Conservation (phyloP, 2,329 filamentous ascomycete species). For the Pezicula neosporulosa region DNA sequence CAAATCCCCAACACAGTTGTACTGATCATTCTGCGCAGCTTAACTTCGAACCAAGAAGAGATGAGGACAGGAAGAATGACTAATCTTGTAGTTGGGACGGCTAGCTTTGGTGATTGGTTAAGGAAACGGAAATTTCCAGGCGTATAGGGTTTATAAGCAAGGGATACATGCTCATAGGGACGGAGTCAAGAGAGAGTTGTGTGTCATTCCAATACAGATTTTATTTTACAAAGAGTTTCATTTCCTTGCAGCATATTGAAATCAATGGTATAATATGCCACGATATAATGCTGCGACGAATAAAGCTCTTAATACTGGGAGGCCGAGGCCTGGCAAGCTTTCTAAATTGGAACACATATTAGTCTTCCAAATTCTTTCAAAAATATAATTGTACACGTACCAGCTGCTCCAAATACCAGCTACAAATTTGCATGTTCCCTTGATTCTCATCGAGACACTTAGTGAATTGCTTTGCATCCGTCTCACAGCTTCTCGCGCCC, state of each 20-base stretch:
- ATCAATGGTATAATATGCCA: too few relatives aligned
- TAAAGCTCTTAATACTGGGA: slow-evolving; percentile 56
- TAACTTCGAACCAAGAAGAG: slow-evolving; percentile 26
- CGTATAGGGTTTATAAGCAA: too few relatives aligned
- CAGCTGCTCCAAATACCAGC: slow-evolving; percentile 97
- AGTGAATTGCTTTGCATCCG: slow-evolving; percentile 81
- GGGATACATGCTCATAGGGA: too few relatives aligned
- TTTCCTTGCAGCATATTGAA: neutral
- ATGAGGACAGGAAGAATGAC: slow-evolving; percentile 13
- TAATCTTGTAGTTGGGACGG: neutral
- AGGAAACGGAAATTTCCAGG: too few relatives aligned
- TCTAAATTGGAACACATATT: slow-evolving; percentile 39
- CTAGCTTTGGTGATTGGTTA: neutral
- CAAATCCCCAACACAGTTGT: neutral
- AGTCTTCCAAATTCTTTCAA: slow-evolving; percentile 14
- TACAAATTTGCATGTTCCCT: slow-evolving; percentile 93
- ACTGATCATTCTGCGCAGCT: slow-evolving; percentile 9
- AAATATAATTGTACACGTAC: slow-evolving; percentile 27
- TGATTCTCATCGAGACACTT: slow-evolving; percentile 95
- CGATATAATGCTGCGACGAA: too few relatives aligned
- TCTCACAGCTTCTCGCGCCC: slow-evolving; percentile 67
- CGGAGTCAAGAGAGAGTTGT: too few relatives aligned
- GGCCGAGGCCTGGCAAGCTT: slow-evolving; percentile 79
- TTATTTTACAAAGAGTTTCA: slow-evolving; percentile 14
- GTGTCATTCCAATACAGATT: neutral